Evolutionary conservation across 257 asterid genomes (phyloP).

Genomic region (Solanum bukasovii): DNA sequence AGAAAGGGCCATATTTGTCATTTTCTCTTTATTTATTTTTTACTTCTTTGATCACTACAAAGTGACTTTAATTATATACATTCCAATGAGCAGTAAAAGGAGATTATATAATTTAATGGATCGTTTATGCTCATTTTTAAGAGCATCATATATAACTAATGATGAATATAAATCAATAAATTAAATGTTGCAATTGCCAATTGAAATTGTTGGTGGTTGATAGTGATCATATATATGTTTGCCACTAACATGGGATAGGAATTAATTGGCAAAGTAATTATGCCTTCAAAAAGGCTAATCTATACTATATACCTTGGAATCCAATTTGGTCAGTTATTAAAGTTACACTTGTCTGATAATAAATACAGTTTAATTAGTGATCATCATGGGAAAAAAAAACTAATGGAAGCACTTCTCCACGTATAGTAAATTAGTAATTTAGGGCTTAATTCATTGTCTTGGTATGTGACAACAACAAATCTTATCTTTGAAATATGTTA

Average conservation of each 20-base stretch:
- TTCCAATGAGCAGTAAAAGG: neutral
- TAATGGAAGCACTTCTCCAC: neutral
- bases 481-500: neutral
- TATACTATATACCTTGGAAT: neutral
- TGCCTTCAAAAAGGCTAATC: conserved; percentile 8
- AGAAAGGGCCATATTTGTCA: neutral
- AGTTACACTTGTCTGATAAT: neutral
- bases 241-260: neutral
- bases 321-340: neutral
- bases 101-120: neutral
- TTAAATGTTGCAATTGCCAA: neutral
- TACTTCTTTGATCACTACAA: neutral
- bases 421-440: neutral
- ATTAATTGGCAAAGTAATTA: conserved; percentile 4
- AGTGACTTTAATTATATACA: neutral
- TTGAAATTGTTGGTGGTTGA: neutral
- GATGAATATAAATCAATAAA: neutral
- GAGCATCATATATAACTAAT: neutral
- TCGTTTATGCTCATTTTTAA: neutral
- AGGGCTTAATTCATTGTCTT: neutral
- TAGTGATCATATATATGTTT: neutral
- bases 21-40: neutral
- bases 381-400: neutral
- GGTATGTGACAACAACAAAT: neutral
- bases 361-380: neutral